These are phyloP conservation scores for Gossypium herbaceum DNA, from an alignment of 345 rosid species.

Conservation along the genomic window DNA sequence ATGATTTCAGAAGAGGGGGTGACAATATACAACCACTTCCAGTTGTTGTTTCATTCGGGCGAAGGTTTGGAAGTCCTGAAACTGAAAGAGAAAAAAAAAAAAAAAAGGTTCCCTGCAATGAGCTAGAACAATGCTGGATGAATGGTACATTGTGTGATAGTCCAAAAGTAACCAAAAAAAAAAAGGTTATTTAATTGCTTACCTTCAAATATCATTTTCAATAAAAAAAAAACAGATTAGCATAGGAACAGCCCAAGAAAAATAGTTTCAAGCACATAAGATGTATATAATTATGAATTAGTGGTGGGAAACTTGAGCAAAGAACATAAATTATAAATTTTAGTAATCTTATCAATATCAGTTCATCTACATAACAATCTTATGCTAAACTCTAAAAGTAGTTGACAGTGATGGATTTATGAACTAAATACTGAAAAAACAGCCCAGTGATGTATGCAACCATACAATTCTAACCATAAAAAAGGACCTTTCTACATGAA, in stretches of 20 bases:
- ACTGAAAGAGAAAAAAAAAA: not conserved
- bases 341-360: not conserved
- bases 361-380: not conserved
- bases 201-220: not conserved
- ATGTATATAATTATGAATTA: not conserved
- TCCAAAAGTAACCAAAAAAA: not conserved
- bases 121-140: not conserved
- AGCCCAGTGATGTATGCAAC: not conserved
- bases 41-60: slow-evolving; percentile 15
- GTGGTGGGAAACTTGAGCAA: not conserved
- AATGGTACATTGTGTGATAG: not conserved
- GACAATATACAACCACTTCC: slow-evolving; percentile 44
- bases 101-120: not conserved
- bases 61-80: not conserved
- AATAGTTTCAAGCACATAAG: not conserved
- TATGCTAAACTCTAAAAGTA: not conserved
- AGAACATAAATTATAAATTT: not conserved
- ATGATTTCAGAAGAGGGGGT: slow-evolving; percentile 52
- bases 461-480: not conserved
- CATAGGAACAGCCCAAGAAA: not conserved
- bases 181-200: not conserved
- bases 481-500: too few species aligned
- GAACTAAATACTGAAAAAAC: not conserved
- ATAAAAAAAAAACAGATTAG: not conserved
- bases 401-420: not conserved